Evolutionary conservation across 2,329 filamentous ascomycete genomes (phyloP).

Genomic region (Phialophora verrucosa): DNA sequence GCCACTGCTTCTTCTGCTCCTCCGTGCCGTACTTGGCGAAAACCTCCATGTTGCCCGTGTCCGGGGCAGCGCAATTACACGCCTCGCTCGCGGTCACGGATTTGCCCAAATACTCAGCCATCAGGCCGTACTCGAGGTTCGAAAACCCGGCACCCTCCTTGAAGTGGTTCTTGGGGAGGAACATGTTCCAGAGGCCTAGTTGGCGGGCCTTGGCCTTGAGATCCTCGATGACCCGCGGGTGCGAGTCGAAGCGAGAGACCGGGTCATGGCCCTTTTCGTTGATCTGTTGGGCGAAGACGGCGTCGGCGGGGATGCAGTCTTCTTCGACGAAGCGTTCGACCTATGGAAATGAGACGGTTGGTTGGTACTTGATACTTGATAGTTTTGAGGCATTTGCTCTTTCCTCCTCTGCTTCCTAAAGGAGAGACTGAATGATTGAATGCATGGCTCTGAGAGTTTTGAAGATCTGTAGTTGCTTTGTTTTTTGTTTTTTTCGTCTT

Average conservation of each 20-base stretch:
- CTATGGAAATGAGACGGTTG: slow-evolving; percentile 44
- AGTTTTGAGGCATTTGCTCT: neutral
- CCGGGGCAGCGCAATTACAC: slow-evolving; percentile 86
- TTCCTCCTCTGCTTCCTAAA: neutral
- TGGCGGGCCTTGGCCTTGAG: slow-evolving; percentile 82
- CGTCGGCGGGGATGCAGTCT: slow-evolving; percentile 87
- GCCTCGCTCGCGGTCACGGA: slow-evolving; percentile 83
- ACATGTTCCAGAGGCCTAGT: slow-evolving; percentile 97
- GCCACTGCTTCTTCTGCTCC: slow-evolving; percentile 73
- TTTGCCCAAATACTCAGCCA: slow-evolving; percentile 94
- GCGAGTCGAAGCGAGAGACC: slow-evolving; percentile 73
- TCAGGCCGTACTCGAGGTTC: slow-evolving; percentile 95
- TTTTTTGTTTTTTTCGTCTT: neutral
- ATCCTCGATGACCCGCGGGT: slow-evolving; percentile 83
- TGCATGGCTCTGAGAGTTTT: neutral
- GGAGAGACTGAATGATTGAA: neutral
- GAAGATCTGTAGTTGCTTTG: neutral
- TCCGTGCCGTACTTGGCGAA: slow-evolving; percentile 88
- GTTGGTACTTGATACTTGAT: slow-evolving; percentile 6
- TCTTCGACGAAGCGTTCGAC: slow-evolving; percentile 97
- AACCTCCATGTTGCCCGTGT: slow-evolving; percentile 96
- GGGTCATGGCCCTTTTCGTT: slow-evolving; percentile 59
- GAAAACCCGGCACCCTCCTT: slow-evolving; percentile 84
- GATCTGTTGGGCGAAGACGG: slow-evolving; percentile 78
- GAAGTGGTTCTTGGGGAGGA: slow-evolving; percentile 93